Evolutionary conservation across 2,329 filamentous ascomycete species (phyloP).

Genomic region (Botrytis porri): DNA sequence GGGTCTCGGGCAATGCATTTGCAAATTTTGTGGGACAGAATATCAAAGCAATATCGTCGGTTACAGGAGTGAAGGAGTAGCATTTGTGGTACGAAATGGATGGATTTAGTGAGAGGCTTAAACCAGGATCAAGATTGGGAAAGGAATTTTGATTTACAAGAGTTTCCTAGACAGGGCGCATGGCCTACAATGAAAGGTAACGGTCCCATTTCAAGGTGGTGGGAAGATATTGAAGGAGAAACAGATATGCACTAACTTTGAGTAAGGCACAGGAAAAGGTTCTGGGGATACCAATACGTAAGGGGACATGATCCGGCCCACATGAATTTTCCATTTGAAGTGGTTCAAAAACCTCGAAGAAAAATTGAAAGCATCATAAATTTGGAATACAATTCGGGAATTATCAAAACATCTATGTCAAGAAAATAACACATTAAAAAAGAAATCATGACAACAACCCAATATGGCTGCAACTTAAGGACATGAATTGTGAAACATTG

Average conservation of each 20-base stretch:
- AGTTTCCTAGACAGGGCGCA: rapidly evolving
- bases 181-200: rapidly evolving
- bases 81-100: not conserved
- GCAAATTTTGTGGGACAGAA: not conserved
- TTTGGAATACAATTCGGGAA: not conserved
- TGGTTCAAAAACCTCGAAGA: not conserved
- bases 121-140: not conserved
- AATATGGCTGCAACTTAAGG: not conserved
- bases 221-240: not conserved
- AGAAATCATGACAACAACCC: not conserved
- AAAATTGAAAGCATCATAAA: not conserved
- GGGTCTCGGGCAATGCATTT: not conserved
- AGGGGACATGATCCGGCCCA: not conserved
- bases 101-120: not conserved
- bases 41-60: not conserved
- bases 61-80: not conserved
- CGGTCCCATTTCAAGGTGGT: not conserved
- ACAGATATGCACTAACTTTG: not conserved
- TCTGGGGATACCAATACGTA: not conserved
- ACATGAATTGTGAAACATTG: not conserved
- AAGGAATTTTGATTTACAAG: not conserved
- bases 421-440: not conserved
- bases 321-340: not conserved
- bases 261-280: not conserved
- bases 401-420: not conserved